Evolutionary conservation across 2,329 filamentous ascomycete species (phyloP), one percentile per base, ranked within the genome.

Genomic region (Ophiobolus disseminans): DNA sequence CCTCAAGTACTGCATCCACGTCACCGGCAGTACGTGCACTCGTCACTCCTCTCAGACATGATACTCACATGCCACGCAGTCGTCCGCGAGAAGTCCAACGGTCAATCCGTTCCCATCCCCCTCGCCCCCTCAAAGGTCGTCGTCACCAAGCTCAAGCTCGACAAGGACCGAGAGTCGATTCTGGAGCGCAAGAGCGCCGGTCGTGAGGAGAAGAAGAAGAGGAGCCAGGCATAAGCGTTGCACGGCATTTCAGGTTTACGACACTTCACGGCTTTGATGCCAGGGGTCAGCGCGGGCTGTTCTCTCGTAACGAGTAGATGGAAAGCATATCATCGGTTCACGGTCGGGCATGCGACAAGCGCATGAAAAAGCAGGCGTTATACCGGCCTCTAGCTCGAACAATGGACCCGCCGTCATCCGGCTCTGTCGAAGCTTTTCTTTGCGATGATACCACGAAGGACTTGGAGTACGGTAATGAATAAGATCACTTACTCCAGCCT

Each of bases 91-190:
- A 99, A 99, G 89, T 89, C 86, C 78, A 94, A 91, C 78, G 93
- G 94, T 81, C 92, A 97, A 84, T 89, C 86, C 76, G 92, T 97
- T 48, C 93, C 93, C 61, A 84, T 97, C 75, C 91, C 91, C 78
- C 87, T 99, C 80, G 89, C 93, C 81, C 88, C 94, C 73, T 95
- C 89, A 81, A 97, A 97, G 81, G 91, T 96, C 69, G 88, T 96
- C 82, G 89, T 99, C 84, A 96, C 88, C 82, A 97, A 97, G 87
- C 86, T 97, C 79, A 96, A 97, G 89, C 85, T 97, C 73, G 90
- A 94, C 85, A 93, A 94, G 87, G 90, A 95, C 81, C 88, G 90
- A 69, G 90, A 94, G 85, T 82, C 81, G 77, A 94, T 94, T 75
- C 83, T 95, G 69, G 89, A 90, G 81, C 86, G 90, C 80, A 91